Conservation (phyloP, 345 rosid genomes). For the Odontarrhena argentea region DNA sequence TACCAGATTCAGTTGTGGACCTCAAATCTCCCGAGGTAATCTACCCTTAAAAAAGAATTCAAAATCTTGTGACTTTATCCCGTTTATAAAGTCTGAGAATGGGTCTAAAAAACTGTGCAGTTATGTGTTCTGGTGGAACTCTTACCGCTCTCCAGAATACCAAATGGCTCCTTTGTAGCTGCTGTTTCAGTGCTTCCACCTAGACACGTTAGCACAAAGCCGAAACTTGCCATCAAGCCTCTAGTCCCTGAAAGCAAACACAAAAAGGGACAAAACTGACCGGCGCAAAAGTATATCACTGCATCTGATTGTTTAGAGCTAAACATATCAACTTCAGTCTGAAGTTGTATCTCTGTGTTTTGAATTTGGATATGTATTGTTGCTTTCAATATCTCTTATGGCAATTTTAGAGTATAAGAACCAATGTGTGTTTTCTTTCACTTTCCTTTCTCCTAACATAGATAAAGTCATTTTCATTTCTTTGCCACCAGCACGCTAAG, state of each 20-base stretch:
- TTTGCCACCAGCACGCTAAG: not conserved
- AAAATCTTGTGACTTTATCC: not conserved
- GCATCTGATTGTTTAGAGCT: constrained; percentile 18
- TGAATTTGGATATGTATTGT: constrained; percentile 9
- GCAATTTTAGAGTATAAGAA: not conserved
- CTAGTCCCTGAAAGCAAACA: constrained; percentile 52
- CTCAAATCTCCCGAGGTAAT: constrained; percentile 85
- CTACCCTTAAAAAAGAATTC: not conserved
- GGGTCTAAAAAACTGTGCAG: constrained; percentile 45
- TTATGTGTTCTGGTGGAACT: constrained; percentile 77
- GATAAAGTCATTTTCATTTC: not conserved
- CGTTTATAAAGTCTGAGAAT: constrained; percentile 18
- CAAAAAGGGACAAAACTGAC: constrained; percentile 42
- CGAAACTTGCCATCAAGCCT: constrained; percentile 76
- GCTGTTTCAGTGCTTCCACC: constrained; percentile 81
- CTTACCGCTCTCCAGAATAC: constrained; percentile 77
- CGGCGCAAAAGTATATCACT: not conserved
- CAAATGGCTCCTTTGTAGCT: constrained; percentile 58
- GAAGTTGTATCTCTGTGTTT: constrained; percentile 27
- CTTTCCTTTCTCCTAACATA: not conserved
- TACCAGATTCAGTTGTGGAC: constrained; percentile 80
- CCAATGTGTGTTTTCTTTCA: not conserved
- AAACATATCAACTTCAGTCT: not conserved
- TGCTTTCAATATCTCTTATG: constrained; percentile 19
- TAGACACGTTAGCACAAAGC: constrained; percentile 74